Evolutionary conservation across 805 yeast genomes (phyloP).

Genomic region (Tetrapisispora phaffii): DNA sequence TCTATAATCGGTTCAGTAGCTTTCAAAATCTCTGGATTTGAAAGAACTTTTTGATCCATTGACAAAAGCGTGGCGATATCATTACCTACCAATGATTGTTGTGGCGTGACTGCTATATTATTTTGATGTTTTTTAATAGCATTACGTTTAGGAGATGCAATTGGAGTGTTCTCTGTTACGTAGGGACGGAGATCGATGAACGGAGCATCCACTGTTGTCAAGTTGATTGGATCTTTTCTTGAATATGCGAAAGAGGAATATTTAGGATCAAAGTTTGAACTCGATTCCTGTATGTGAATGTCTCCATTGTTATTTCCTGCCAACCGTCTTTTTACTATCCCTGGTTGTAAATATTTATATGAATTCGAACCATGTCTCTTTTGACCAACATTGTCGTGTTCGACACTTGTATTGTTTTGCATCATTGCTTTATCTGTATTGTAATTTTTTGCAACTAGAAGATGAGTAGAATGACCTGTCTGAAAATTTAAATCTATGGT

Average conservation of each 20-base stretch:
- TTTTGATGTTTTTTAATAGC: neutral
- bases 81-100: neutral
- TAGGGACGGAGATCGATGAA: neutral
- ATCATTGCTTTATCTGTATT: neutral
- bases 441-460: too few species aligned
- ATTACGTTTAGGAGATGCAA: neutral
- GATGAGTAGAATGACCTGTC: too few species aligned
- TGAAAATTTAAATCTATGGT: too few species aligned
- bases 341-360: conserved; percentile 9
- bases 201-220: neutral
- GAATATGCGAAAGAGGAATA: neutral
- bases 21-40: neutral
- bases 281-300: neutral
- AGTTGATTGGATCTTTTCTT: neutral
- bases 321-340: conserved; percentile 17
- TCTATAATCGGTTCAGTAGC: neutral
- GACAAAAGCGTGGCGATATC: neutral
- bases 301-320: conserved; percentile 7
- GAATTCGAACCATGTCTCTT: conserved; percentile 22
- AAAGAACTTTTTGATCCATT: neutral
- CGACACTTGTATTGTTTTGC: neutral
- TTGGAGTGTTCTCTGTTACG: neutral
- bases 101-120: neutral
- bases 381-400: conserved; percentile 8
- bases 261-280: neutral